phyloP scores from a whole-genome alignment of 192 early-diverging fungal species.

The Backusella australiensis region DNA sequence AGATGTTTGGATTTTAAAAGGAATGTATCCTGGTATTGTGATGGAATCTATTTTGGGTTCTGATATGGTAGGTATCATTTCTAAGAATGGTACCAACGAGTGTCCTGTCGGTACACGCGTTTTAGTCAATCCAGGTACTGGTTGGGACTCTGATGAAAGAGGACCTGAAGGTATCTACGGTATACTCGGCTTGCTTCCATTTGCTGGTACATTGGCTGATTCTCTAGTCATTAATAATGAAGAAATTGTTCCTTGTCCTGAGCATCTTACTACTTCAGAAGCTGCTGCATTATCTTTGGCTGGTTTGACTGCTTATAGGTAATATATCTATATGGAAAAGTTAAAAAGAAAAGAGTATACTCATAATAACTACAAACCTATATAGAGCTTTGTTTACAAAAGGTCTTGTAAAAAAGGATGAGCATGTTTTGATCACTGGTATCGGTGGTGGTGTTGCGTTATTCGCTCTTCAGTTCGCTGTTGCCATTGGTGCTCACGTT shows the following conservation, averaged over 20 bases:
- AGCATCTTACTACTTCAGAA: constrained; percentile 56
- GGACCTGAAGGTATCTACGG: constrained; percentile 51
- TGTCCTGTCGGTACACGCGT: constrained; percentile 4
- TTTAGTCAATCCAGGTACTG: constrained; percentile 6
- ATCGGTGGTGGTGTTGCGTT: constrained; percentile 78
- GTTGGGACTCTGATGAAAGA: constrained; percentile 49
- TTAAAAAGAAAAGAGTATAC: neutral
- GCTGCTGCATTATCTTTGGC: constrained; percentile 71
- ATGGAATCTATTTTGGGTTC: constrained; percentile 22
- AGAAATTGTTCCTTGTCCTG: constrained; percentile 50
- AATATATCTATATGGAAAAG: neutral
- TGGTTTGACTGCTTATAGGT: constrained; percentile 55
- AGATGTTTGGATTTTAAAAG: constrained; percentile 31
- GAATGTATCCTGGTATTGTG: constrained; percentile 22
- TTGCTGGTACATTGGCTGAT: constrained; percentile 55
- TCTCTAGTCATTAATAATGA: constrained; percentile 43
- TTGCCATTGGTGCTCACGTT: constrained; percentile 66
- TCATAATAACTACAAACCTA: neutral
- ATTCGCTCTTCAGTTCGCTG: constrained; percentile 62
- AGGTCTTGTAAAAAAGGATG: constrained; percentile 47
- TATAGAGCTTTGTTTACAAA: constrained; percentile 63
- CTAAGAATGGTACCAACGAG: constrained; percentile 10
- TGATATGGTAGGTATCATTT: constrained; percentile 24
- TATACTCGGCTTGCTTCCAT: constrained; percentile 36
- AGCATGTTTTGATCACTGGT: constrained; percentile 65